Evolutionary conservation across 345 rosid species (phyloP).

Genomic region (Bruguiera gymnorhiza): DNA sequence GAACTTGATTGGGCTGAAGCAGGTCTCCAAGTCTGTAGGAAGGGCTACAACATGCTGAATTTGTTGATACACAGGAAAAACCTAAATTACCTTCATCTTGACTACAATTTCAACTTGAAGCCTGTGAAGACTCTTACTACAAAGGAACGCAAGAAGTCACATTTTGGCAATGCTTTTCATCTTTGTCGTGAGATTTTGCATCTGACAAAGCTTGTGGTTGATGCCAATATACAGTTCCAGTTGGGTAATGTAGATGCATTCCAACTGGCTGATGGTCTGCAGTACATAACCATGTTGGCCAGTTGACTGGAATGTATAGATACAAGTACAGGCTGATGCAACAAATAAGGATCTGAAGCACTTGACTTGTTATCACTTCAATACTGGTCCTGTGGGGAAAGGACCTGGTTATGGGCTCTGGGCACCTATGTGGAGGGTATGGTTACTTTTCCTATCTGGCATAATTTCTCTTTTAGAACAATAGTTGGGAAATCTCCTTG

Average conservation of each 20-base stretch:
- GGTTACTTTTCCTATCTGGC: constrained; percentile 96
- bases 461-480: constrained; percentile 93
- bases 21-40: constrained; percentile 97
- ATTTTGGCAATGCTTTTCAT: constrained; percentile 98
- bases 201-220: constrained; percentile 94
- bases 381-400: constrained; percentile 97
- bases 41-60: constrained; percentile 98
- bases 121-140: constrained; percentile 99
- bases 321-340: constrained; percentile 96
- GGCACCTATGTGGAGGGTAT: constrained; percentile 99
- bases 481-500: constrained; percentile 93
- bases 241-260: constrained; percentile 98
- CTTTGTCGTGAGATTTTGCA: constrained; percentile 96
- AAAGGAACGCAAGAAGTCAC: constrained; percentile 92
- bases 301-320: constrained; percentile 97
- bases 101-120: constrained; percentile 93
- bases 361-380: constrained; percentile 90
- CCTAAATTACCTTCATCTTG: constrained; percentile 89
- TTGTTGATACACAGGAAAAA: constrained; percentile 93
- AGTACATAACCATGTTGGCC: constrained; percentile 95
- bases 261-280: constrained; percentile 96
- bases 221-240: constrained; percentile 95
- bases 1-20: constrained; percentile 99
- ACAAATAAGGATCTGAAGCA: constrained; percentile 91
- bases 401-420: constrained; percentile 99